Conservation (phyloP, 495 filamentous ascomycete genomes). For the Cudoniella acicularis region DNA sequence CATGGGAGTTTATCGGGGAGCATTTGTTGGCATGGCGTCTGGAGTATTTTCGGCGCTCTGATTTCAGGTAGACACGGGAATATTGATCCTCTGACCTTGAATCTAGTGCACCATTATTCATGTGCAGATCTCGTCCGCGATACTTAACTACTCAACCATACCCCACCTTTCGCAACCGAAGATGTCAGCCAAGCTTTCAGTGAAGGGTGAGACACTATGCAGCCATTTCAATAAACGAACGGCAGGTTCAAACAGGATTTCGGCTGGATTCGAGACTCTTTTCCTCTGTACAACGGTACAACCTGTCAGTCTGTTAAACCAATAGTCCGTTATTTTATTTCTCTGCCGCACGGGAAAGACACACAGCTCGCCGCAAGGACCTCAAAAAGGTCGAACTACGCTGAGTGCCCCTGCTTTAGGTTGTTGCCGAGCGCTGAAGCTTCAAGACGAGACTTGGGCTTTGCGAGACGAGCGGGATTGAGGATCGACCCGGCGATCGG, state of each 20-base stretch:
- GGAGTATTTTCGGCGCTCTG: neutral
- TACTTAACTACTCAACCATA: too few species aligned
- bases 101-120: neutral
- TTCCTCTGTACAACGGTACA: neutral
- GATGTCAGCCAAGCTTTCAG: too few species aligned
- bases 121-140: neutral
- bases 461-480: neutral
- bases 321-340: too few species aligned
- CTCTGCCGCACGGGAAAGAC: neutral
- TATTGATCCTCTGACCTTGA: neutral
- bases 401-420: neutral
- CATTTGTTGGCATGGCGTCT: neutral
- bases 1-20: neutral
- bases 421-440: neutral
- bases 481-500: slow-evolving; percentile 14
- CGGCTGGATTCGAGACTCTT: slow-evolving; percentile 1
- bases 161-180: too few species aligned
- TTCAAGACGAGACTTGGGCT: neutral
- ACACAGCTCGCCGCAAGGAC: too few species aligned
- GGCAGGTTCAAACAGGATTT: neutral
- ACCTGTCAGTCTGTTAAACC: too few species aligned
- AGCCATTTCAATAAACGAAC: slow-evolving; percentile 1
- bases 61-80: neutral
- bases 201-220: neutral
- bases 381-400: too few species aligned